Base-by-base conservation (phyloP, 208 protist species). In the Trypanosoma cruzi region DNA sequence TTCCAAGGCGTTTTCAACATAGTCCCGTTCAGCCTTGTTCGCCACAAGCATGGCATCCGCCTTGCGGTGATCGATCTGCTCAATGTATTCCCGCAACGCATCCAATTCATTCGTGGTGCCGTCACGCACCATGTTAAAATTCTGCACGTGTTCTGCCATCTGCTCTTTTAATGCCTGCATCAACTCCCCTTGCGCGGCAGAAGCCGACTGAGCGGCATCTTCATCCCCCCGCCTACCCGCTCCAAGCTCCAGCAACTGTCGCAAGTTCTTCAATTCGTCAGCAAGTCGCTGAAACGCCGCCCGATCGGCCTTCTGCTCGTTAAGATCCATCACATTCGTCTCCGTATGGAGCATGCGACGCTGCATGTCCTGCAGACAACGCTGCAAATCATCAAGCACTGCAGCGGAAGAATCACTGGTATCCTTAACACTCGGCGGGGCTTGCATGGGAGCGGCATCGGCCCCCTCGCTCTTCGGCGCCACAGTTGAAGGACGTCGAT, bases 11-110 rank as follows among this genome's bases (percentile, higher is more conserved):
- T 96, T 96, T 73, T 96, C 89, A 2, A 96, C 92, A 69, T 95
- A 96, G 71, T 96, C 92, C 26, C 92, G 88, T 66, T 96, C 92
- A 14, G 92, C 92, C 79, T 96, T 96, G 77, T 95, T 95, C 4
- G 92, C 92, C 22, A 96, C 92, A 40, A 95, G 82, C 46, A 82
- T 85, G 24, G 87, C 83, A 56, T 96, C 92, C 0, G 92, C 92
- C 80, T 96, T 96, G 75, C 86, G 80, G 64, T 88, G 82, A 55
- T 96, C 86, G 10, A 96, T 77, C 56, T 88, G 79, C 46, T 94
- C 84, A 18, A 96, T 56, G 42, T 84, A 77, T 28, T 88, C 85
- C 36, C 73, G 74, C 68, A 96, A 53, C 16, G 71, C 60, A 24
- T 77, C 69, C 8, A 91, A 46, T 32, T 90, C 90, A n/a, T 88